Evolutionary conservation across 2,329 filamentous ascomycete species (phyloP).

Genomic region (Xylariomycetidae sp.): DNA sequence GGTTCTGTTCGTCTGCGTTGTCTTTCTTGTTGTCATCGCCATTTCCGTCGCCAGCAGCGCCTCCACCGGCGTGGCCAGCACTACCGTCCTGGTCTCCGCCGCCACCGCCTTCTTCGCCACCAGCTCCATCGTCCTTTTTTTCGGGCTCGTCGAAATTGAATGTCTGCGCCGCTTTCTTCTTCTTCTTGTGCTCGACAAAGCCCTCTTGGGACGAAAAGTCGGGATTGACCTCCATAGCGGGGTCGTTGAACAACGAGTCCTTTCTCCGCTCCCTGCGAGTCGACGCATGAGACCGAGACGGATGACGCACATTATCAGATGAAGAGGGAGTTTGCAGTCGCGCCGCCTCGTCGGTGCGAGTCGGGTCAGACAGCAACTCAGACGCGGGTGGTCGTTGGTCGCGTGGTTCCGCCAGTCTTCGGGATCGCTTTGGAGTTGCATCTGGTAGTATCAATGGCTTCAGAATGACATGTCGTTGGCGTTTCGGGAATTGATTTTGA

Average conservation of each 20-base stretch:
- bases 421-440: conserved; percentile 33
- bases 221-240: conserved; percentile 40
- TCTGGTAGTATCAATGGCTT: conserved; percentile 26
- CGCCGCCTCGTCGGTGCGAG: conserved; percentile 16
- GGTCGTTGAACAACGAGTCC: conserved; percentile 38
- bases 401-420: conserved; percentile 13
- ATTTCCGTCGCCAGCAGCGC: conserved; percentile 27
- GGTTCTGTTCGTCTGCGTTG: conserved; percentile 33
- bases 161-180: conserved; percentile 22
- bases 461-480: conserved; percentile 7
- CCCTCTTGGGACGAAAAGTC: conserved; percentile 54
- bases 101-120: conserved; percentile 24
- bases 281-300: conserved; percentile 14
- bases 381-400: conserved; percentile 12
- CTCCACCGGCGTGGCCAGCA: conserved; percentile 24
- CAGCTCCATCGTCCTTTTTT: conserved; percentile 32
- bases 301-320: conserved; percentile 14
- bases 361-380: conserved; percentile 14
- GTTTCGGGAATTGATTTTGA: conserved; percentile 7
- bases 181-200: conserved; percentile 52
- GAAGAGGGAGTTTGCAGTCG: conserved; percentile 22
- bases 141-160: conserved; percentile 21
- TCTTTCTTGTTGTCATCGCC: conserved; percentile 37
- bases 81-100: conserved; percentile 19
- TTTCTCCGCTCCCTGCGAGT: conserved; percentile 23